Conservation (phyloP, 1,284 basidiomycete species). For the Phellopilus nigrolimitatus region DNA sequence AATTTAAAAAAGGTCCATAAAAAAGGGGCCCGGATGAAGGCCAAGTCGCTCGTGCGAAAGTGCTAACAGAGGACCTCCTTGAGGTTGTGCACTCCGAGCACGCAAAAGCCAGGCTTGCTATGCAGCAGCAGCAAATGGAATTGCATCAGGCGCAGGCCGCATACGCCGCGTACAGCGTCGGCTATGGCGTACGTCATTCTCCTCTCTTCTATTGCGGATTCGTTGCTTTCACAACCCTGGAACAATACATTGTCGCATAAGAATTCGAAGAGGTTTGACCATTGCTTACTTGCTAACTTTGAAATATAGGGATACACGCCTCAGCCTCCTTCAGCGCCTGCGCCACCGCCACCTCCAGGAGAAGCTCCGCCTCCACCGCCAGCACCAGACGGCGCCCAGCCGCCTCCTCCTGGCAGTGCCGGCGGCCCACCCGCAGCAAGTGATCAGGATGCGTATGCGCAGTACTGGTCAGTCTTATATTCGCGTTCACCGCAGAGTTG, state of each 20-base stretch:
- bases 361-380: slow-evolving; percentile 39
- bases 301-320: slow-evolving; percentile 53
- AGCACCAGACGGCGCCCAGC: slow-evolving; percentile 30
- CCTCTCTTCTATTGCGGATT: too few relatives aligned
- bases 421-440: slow-evolving; percentile 45
- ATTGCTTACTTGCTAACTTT: slow-evolving; percentile 23
- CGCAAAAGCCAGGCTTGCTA: slow-evolving; percentile 63
- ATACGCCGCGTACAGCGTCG: slow-evolving; percentile 62
- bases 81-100: slow-evolving; percentile 83
- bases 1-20: too few relatives aligned
- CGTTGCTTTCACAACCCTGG: too few relatives aligned
- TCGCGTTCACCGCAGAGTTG: background rate
- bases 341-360: slow-evolving; percentile 54
- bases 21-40: slow-evolving; percentile 84
- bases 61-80: slow-evolving; percentile 84
- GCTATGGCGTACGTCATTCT: slow-evolving; percentile 51
- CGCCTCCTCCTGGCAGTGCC: slow-evolving; percentile 28
- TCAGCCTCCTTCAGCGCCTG: slow-evolving; percentile 52
- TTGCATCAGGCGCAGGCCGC: slow-evolving; percentile 75
- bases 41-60: slow-evolving; percentile 83
- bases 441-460: slow-evolving; percentile 59
- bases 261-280: too few relatives aligned
- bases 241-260: too few relatives aligned
- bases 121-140: slow-evolving; percentile 76
- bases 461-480: slow-evolving; percentile 55